Percentiles rank a stretch among this genome's conserved stretches.
These are phyloP conservation scores for Staphylotrichum longicolle DNA, from an alignment of 495 filamentous ascomycete species.

Conservation along the genomic window DNA sequence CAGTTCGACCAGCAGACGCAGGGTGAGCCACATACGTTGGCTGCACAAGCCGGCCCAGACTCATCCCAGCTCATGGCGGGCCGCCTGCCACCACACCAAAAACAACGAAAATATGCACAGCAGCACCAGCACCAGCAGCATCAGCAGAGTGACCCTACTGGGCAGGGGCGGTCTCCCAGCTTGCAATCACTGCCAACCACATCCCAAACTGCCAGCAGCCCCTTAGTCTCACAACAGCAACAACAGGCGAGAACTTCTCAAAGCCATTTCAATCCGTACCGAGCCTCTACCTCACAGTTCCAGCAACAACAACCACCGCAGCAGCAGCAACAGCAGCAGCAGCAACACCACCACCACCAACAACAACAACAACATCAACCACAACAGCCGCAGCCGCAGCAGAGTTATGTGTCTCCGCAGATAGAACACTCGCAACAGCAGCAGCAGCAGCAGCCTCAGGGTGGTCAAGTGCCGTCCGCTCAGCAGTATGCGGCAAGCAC, in stretches of 20 bases:
- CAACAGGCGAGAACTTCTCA: constrained; percentile 21
- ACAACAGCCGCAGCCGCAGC: constrained; percentile 24
- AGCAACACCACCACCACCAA: constrained; percentile 23
- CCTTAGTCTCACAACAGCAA: constrained; percentile 21
- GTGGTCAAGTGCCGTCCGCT: constrained; percentile 26
- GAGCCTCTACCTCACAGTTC: constrained; percentile 21
- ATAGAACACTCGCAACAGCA: constrained; percentile 23
- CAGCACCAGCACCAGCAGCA: constrained; percentile 25
- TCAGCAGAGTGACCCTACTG: constrained; percentile 20
- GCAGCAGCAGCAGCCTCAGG: constrained; percentile 27
- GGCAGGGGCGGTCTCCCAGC: constrained; percentile 29
- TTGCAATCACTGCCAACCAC: constrained; percentile 30
- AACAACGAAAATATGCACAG: constrained; percentile 21
- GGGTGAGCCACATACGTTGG: constrained; percentile 19
- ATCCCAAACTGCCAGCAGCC: constrained; percentile 22
- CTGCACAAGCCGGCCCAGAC: constrained; percentile 19
- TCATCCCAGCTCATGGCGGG: constrained; percentile 19
- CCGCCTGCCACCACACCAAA: constrained; percentile 29
- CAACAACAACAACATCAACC: constrained; percentile 19
- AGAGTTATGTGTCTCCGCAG: constrained; percentile 16
- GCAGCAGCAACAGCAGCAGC: constrained; percentile 20
- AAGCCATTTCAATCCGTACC: constrained; percentile 27
- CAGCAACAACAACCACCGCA: constrained; percentile 26
- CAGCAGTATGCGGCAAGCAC: constrained; percentile 29
- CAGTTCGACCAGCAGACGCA: constrained; percentile 33